Evolutionary conservation across 1,139 yeast genomes (phyloP), one percentile per base, ranked within the genome.

Genomic region (Kodamaea sp.): DNA sequence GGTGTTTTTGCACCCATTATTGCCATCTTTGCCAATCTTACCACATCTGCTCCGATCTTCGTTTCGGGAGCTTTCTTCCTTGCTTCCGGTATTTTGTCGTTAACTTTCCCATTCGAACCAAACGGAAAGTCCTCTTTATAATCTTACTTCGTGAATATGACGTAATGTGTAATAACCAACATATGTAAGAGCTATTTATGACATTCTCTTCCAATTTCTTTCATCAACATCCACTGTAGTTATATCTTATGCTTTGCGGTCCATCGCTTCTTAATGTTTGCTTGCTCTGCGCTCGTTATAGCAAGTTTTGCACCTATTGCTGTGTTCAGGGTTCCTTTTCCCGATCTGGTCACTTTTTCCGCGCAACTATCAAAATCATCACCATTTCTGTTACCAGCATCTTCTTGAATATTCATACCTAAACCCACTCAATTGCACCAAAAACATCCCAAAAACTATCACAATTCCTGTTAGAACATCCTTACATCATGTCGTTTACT

Each of bases 401-500:
- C n/a, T n/a, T n/a, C n/a, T n/a, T n/a, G n/a, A n/a, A n/a, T n/a
- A n/a, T n/a, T n/a, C n/a, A n/a, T n/a, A n/a, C n/a, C n/a, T n/a
- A n/a, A n/a, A n/a, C n/a, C n/a, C n/a, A n/a, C n/a, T n/a, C n/a
- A n/a, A n/a, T n/a, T n/a, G n/a, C n/a, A n/a, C n/a, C n/a, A n/a
- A n/a, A n/a, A n/a, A n/a, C n/a, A n/a, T n/a, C n/a, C n/a, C n/a
- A n/a, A n/a, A n/a, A n/a, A n/a, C n/a, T n/a, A n/a, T n/a, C n/a
- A n/a, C n/a, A n/a, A n/a, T n/a, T n/a, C n/a, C n/a, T n/a, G n/a
- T n/a, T n/a, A n/a, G n/a, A n/a, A n/a, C n/a, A n/a, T n/a, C n/a
- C n/a, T n/a, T n/a, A n/a, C n/a, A 24, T 13, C 23, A 78, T 76
- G 80, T 44, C 78, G 15, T 77, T 83, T 57, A 73, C 65, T 31